Percentiles rank a stretch among this genome's conserved stretches.
Evolutionary conservation across 176 grass and related monocot genomes (phyloP).

Genomic region (Dactylis glomerata): DNA sequence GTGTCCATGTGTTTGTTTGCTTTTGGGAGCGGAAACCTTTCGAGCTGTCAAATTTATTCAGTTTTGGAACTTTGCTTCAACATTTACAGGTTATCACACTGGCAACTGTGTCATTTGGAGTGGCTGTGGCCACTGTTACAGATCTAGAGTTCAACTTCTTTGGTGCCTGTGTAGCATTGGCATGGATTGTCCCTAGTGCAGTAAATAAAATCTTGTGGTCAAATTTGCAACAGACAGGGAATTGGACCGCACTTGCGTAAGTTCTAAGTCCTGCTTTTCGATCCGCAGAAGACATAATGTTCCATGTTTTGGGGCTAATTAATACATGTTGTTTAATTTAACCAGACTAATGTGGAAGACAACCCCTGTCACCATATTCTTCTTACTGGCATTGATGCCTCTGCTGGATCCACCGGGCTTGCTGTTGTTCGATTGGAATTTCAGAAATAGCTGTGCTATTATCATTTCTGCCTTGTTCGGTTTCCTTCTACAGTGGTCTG

Average conservation of each 20-base stretch:
- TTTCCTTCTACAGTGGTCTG: slow-evolving; percentile 96
- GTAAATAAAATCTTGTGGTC: slow-evolving; percentile 99
- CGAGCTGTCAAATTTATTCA: background rate
- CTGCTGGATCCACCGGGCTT: slow-evolving; percentile 84
- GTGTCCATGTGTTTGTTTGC: slow-evolving; percentile 20
- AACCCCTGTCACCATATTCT: slow-evolving; percentile 91
- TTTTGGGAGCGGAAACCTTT: background rate
- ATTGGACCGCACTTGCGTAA: slow-evolving; percentile 98
- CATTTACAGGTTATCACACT: slow-evolving; percentile 67
- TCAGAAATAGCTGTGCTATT: slow-evolving; percentile 64
- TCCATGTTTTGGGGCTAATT: background rate
- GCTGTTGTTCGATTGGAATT: slow-evolving; percentile 69
- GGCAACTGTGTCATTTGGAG: slow-evolving; percentile 64
- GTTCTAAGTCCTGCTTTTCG: slow-evolving; percentile 37
- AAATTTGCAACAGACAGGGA: slow-evolving; percentile 81
- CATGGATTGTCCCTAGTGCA: slow-evolving; percentile 87
- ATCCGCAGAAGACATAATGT: background rate
- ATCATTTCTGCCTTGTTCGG: slow-evolving; percentile 87
- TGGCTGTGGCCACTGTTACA: slow-evolving; percentile 84
- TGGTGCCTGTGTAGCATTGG: slow-evolving; percentile 82
- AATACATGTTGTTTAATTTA: slow-evolving; percentile 17
- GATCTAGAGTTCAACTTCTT: slow-evolving; percentile 98
- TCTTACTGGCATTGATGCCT: slow-evolving; percentile 85
- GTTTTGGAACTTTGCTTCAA: background rate
- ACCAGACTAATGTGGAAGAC: slow-evolving; percentile 97